Evolutionary conservation across 805 yeast genomes (phyloP), one percentile per base, ranked within the genome.

Genomic region (Blastobotrys attinorum): DNA sequence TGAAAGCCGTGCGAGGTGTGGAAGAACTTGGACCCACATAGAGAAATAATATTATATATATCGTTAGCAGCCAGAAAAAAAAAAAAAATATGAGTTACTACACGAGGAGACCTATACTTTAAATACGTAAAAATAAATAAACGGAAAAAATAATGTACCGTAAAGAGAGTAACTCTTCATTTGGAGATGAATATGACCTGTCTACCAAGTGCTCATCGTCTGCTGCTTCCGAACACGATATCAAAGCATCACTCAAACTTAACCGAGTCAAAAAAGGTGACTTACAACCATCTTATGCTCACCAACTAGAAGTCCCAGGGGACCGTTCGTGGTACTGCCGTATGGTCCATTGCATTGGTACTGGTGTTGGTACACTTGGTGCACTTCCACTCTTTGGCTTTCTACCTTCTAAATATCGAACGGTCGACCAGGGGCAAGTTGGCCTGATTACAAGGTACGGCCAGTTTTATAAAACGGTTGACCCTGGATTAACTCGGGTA

Each of bases 371-470:
- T 31, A 53, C 59, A 3, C 60, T 72, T 41, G 84, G 84, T 40
- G 59, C 71, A 20, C 64, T 74, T 52, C 80, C 86, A 3, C 62
- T 72, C 51, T 79, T 73, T 53, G 55, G 69, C 42, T 77, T 81
- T 55, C 70, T 66, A 49, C 59, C 71, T 6, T 79, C 77, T 56
- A 85, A 85, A 6, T 81, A 74, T 63, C 65, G 70, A 53, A 64
- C 69, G 31, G 83, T 81, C 22, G 58, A 69, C 22, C 84, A 81
- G 62, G 88, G 88, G 56, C 65, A 73, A 46, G 86, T 81, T 44
- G 88, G 87, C 11, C 67, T 81, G 45, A 66, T 81, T 41, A 80
- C 82, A 43, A 70, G 72, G 32, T 81, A 79, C 56, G 88, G 88
- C 52, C 78, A 81, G 42, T 66, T 81, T 47, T 66, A 79, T 43